phyloP scores from a whole-genome alignment of 306 rosid genomes.

The Prunus mira region DNA sequence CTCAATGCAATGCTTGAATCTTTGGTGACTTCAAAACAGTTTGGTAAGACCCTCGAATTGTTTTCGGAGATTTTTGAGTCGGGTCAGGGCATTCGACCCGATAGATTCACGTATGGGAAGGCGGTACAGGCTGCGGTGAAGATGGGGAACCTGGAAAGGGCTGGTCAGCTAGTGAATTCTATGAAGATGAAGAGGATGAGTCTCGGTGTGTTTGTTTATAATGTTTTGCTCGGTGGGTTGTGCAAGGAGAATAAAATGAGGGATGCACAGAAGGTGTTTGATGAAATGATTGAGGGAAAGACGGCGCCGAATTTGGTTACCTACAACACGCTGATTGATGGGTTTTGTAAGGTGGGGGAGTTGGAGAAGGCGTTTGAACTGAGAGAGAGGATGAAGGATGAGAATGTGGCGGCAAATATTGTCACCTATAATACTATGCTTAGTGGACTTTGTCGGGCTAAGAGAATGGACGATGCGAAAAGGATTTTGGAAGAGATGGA shows the following conservation, averaged over 20 bases:
- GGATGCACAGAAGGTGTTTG: slow-evolving; percentile 65
- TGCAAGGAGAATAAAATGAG: slow-evolving; percentile 46
- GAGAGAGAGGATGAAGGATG: slow-evolving; percentile 56
- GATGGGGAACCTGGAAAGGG: slow-evolving; percentile 46
- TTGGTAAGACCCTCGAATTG: slow-evolving; percentile 30
- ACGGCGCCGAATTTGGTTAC: slow-evolving; percentile 49
- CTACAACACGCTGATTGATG: slow-evolving; percentile 62
- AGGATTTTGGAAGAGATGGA: slow-evolving; percentile 60
- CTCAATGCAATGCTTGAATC: slow-evolving; percentile 43
- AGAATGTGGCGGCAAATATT: slow-evolving; percentile 43
- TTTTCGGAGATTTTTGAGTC: slow-evolving; percentile 47
- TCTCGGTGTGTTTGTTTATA: slow-evolving; percentile 53
- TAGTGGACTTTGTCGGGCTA: slow-evolving; percentile 50
- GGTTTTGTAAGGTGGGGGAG: slow-evolving; percentile 64
- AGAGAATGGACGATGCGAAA: slow-evolving; percentile 52
- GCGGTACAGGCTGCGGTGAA: slow-evolving; percentile 61
- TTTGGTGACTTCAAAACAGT: slow-evolving; percentile 37
- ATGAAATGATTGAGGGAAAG: slow-evolving; percentile 50
- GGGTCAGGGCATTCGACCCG: slow-evolving; percentile 38
- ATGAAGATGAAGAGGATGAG: slow-evolving; percentile 46
- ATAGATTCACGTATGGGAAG: slow-evolving; percentile 45
- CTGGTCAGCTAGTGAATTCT: slow-evolving; percentile 31
- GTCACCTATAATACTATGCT: slow-evolving; percentile 71
- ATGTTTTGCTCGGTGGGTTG: slow-evolving; percentile 48
- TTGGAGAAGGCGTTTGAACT: slow-evolving; percentile 56